Conservation (phyloP, 148 eudicot species). For the Amaranthus hypochondriacus region DNA sequence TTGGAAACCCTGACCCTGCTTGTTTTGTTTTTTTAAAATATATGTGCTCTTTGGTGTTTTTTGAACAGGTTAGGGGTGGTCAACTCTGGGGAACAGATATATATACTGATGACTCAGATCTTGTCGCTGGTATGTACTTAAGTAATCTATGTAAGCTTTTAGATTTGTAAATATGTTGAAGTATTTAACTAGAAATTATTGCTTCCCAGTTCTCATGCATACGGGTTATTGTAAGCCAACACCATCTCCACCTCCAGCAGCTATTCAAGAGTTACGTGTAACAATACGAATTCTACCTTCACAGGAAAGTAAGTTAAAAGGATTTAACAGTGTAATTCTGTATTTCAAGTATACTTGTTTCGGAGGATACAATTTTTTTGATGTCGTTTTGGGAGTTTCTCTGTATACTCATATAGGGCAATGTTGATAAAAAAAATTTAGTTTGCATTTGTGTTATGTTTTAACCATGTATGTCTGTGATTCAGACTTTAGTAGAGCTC, state of each 20-base stretch:
- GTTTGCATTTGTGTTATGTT: not conserved
- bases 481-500: not conserved
- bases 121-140: constrained; percentile 83
- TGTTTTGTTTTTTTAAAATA: constrained; percentile 1
- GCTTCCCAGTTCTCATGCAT: constrained; percentile 85
- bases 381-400: too few relatives aligned
- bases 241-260: constrained; percentile 74
- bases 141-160: not conserved
- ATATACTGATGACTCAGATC: constrained; percentile 96
- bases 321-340: not conserved
- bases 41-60: constrained; percentile 16
- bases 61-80: constrained; percentile 87
- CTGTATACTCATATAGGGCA: not conserved
- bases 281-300: constrained; percentile 85
- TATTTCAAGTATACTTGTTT: not conserved
- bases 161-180: not conserved
- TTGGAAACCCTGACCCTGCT: not conserved
- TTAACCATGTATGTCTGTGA: not conserved
- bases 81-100: constrained; percentile 99
- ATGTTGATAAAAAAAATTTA: not conserved
- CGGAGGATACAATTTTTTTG: too few relatives aligned
- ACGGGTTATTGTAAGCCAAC: constrained; percentile 94
- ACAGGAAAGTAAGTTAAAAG: constrained; percentile 73
- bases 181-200: constrained; percentile 13
- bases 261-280: constrained; percentile 84